Evolutionary conservation across 1,139 yeast genomes (phyloP), one percentile per base, ranked within the genome.

Genomic region (Pichia sp.): DNA sequence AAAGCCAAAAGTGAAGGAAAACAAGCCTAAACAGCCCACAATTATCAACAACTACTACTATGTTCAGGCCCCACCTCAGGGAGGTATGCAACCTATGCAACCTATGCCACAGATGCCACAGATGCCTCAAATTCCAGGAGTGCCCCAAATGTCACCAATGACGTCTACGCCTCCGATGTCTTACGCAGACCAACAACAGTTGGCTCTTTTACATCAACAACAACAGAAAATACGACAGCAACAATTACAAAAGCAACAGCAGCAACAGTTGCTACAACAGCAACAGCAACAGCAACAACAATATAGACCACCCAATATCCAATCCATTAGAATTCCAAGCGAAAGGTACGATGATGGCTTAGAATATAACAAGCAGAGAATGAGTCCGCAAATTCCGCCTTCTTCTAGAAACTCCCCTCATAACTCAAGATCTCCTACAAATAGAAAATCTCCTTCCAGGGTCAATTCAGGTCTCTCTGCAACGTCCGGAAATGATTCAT

Each of bases 31-130:
- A 17, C 47, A 42, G 4, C 62, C 62, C 1, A 58, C 63, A 6
- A 55, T 60, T 21, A 60, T 60, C 28, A 60, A 60, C 42, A 60
- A 60, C 33, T 60, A 60, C 34, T 60, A 60, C 45, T 59, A 60
- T 39, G 58, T 57, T 22, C 54, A 50, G 37, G 45, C 46, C 6
- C 40, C 35, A 27, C 30, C 32, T 7, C 44, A 19, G 10, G 19
- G 19, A 9, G 12, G n/a, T n/a, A n/a, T n/a, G n/a, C n/a, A n/a
- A n/a, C n/a, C n/a, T n/a, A n/a, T 21, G 28, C 38, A 28, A 9
- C 3, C 17, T 27, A 37, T 37, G 40, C 31, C 19, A 18, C 3
- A 21, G 5, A 24, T 24, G 27, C n/a, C n/a, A n/a, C n/a, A n/a
- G n/a, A n/a, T n/a, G n/a, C 5, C 34, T 35, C 40, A 20, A 15